Base-by-base conservation (phyloP, 2,329 filamentous ascomycete genomes). In the Geosmithia putterillii region DNA sequence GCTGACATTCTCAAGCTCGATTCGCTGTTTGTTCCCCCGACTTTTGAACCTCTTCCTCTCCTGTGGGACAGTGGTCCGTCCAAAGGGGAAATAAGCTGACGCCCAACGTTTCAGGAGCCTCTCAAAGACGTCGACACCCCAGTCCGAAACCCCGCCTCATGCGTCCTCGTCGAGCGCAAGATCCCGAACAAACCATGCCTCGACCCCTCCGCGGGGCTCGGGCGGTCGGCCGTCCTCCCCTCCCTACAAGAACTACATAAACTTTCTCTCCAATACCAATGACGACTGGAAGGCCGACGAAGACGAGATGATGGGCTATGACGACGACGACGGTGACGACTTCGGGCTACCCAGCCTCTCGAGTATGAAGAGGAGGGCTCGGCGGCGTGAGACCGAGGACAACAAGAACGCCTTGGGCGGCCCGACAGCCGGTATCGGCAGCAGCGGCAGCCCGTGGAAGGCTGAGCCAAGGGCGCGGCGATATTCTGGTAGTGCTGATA, bases 301-400 rank as follows among this genome's bases (percentile, higher is more conserved):
- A 44, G 84, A 84, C 44, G 85, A 87, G 50, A 81, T 87, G 53
- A 77, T 86, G 58, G 79, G 78, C 10, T 86, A 92, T 54, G 85
- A 81, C 54, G 86, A 94, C 52, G 85, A 88, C 45, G 84, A 92
- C 52, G 89, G 94, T 48, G 90, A 96, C 61, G 90, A 96, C 58
- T 96, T 96, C 63, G 90, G 90, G 1, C 71, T 96, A 21, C 90
- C 90, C 2, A 95, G 88, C 57, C 77, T 96, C 57, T 85, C 88
- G 5, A 95, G 83, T 57, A 92, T 92, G 83, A 84, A 89, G 54
- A 76, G 86, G 51, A 85, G 86, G 57, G 69, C 73, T 18, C 69
- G 67, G 49, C 65, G 68, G 41, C 70, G 71, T 51, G 73, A 71
- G 37, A 63, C 69, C 17, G 70, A 65, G 52, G 50, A 52, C 52